Evolutionary conservation across 2,329 filamentous ascomycete genomes (phyloP).

Genomic region (Diaporthe destruens): DNA sequence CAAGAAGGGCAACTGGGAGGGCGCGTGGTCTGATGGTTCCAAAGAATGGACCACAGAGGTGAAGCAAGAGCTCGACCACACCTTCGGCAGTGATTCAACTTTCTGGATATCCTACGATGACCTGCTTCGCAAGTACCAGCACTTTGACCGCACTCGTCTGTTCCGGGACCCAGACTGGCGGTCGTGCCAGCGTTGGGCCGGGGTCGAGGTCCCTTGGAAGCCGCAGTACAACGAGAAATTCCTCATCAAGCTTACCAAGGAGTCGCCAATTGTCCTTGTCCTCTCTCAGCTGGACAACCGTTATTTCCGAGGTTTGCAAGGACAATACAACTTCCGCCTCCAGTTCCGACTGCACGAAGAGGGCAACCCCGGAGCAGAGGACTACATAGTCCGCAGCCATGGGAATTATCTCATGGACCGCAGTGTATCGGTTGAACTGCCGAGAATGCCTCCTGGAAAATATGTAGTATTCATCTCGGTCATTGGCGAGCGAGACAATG

Average conservation of each 20-base stretch:
- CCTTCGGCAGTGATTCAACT: constrained; percentile 81
- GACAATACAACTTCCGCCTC: constrained; percentile 67
- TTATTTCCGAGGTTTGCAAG: constrained; percentile 69
- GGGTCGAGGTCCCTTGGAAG: constrained; percentile 66
- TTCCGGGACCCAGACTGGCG: constrained; percentile 68
- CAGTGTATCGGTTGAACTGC: constrained; percentile 81
- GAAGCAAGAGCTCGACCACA: constrained; percentile 78
- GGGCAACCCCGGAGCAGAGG: constrained; percentile 57
- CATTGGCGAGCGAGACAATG: constrained; percentile 71
- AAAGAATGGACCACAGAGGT: constrained; percentile 88
- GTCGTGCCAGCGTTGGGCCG: constrained; percentile 59
- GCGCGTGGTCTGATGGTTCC: constrained; percentile 83
- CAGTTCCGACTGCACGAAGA: constrained; percentile 66
- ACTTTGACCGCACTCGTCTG: constrained; percentile 69
- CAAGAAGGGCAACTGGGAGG: constrained; percentile 84
- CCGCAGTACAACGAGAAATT: constrained; percentile 69
- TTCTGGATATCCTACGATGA: constrained; percentile 73
- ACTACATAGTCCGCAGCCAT: constrained; percentile 68
- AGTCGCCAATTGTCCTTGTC: constrained; percentile 66
- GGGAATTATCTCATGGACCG: constrained; percentile 73
- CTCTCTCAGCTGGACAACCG: constrained; percentile 69
- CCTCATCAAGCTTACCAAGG: constrained; percentile 61
- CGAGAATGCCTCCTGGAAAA: constrained; percentile 76
- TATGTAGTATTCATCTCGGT: constrained; percentile 84
- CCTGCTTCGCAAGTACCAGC: constrained; percentile 69